Base-by-base conservation (phyloP, 768 basidiomycete species). In the Leccinum subtestaceum region DNA sequence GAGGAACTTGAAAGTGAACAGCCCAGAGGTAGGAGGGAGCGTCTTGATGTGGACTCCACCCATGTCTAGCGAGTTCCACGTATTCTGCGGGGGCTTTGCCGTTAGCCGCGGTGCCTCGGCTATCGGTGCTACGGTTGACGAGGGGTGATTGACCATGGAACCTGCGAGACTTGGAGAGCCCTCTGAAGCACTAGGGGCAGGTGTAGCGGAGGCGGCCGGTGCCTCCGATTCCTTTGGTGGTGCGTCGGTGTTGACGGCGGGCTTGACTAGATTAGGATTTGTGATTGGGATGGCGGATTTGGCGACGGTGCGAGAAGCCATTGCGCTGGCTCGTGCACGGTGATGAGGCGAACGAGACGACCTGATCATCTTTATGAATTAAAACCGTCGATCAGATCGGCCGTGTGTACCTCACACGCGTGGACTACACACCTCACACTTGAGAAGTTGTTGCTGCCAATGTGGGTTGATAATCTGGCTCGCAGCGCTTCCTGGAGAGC, bases 31-130 rank as follows among this genome's bases (percentile, higher is more conserved):
- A 5, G 86, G 76, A 36, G 95, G 91, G 53, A 99, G 80, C 63
- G 89, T 93, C 81, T 95, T 96, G 70, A 99, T 86, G 63, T 86
- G 85, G 64, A 97, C 87, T 15, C 97, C 97, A 55, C 97, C 96
- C 86, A 99, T 93, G 75, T 99, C 97, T 51, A 99, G 78, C 19
- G 92, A 91, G 29, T 77, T 88, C 95, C 96, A 99, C 11, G 83
- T 84, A 74, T 85, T 90, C 69, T 84, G 83, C 50, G 89, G 85
- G 7, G 87, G 84, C 62, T 84, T 83, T 47, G 82, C 80, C 5
- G 84, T 85, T 23, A 84, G 84, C 67, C 88, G 82, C 47, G 86
- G 82, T 21, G 82, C 81, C 70, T 86, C 84, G 29, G 85, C 78
- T 45, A 89, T 78, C 19, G 93, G 91, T 19, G 87, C 88, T 12